These are phyloP conservation scores for Termitomyces heimii DNA, from an alignment of 768 basidiomycete species.

Conservation along the genomic window DNA sequence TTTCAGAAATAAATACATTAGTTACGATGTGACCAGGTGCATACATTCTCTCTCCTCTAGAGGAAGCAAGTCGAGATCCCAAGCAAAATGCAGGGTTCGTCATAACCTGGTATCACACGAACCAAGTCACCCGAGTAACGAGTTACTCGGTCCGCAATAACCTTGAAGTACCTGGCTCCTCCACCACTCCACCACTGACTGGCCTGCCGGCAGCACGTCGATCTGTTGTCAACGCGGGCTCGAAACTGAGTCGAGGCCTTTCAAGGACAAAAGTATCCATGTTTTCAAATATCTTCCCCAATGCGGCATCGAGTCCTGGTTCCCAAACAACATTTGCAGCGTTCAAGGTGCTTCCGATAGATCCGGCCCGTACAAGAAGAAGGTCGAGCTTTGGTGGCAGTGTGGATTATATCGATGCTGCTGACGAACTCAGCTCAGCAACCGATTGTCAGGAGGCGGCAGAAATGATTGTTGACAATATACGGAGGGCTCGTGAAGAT, in stretches of 20 bases:
- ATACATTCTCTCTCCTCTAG: conserved; percentile 90
- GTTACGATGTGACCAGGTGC: conserved; percentile 54
- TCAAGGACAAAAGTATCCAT: conserved; percentile 12
- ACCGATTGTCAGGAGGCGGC: conserved; percentile 73
- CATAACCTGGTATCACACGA: conserved; percentile 68
- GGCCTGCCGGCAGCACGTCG: conserved; percentile 8
- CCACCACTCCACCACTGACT: conserved; percentile 12
- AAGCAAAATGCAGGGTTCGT: conserved; percentile 86
- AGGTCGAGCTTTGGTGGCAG: conserved; percentile 39
- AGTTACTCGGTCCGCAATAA: conserved; percentile 85
- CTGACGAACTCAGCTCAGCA: conserved; percentile 57
- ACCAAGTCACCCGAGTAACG: conserved; percentile 69
- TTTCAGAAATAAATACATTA: neutral
- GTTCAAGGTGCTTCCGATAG: conserved; percentile 77
- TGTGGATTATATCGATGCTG: conserved; percentile 42
- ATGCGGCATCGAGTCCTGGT: conserved; percentile 23
- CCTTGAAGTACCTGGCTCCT: conserved; percentile 25
- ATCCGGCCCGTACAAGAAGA: conserved; percentile 46
- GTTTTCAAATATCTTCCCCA: conserved; percentile 30
- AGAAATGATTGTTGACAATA: conserved; percentile 66
- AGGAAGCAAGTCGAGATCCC: conserved; percentile 87
- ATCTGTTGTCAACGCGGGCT: conserved; percentile 7
- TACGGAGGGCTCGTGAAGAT: conserved; percentile 63
- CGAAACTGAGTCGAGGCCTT: conserved; percentile 8
- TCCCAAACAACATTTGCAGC: conserved; percentile 53